Evolutionary conservation across 441 rosid genomes (phyloP).

Genomic region (Omphalea diandra): DNA sequence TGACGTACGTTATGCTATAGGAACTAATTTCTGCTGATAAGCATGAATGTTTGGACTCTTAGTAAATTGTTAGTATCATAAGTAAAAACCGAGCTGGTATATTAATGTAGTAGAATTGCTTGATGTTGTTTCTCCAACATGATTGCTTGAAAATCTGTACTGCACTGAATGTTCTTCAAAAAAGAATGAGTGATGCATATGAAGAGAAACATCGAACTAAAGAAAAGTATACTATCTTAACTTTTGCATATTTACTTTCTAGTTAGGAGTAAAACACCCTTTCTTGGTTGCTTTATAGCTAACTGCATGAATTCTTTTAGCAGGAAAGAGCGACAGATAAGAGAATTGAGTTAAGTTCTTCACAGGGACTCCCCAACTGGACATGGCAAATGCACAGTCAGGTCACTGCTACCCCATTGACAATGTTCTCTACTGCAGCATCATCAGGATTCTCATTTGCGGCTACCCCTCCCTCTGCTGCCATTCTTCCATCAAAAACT

Average conservation of each 20-base stretch:
- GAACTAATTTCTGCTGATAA: not conserved
- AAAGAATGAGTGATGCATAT: no score
- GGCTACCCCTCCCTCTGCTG: slow-evolving; percentile 49
- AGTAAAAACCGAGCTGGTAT: not conserved
- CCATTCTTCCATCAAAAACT: slow-evolving; percentile 49
- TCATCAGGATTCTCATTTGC: slow-evolving; percentile 98
- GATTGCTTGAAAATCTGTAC: no score
- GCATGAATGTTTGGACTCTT: not conserved
- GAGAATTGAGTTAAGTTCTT: slow-evolving; percentile 37
- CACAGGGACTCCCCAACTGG: slow-evolving; percentile 50
- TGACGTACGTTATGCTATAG: not conserved
- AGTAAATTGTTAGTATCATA: not conserved
- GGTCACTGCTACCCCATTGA: slow-evolving; percentile 40
- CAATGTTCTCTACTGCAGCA: slow-evolving; percentile 86
- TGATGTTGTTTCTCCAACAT: no score
- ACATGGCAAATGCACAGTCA: slow-evolving; percentile 65
- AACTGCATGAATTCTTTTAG: slow-evolving; percentile 7
- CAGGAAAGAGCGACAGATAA: slow-evolving; percentile 60
- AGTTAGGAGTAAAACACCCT: not conserved
- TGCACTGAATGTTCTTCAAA: not conserved
- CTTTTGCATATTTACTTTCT: not conserved
- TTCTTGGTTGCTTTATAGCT: not conserved
- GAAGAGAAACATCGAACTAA: no score
- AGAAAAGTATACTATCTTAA: not conserved
- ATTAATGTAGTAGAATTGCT: not conserved